Evolutionary conservation across 768 basidiomycete species (phyloP).

Genomic region (Termitomyces sp.): DNA sequence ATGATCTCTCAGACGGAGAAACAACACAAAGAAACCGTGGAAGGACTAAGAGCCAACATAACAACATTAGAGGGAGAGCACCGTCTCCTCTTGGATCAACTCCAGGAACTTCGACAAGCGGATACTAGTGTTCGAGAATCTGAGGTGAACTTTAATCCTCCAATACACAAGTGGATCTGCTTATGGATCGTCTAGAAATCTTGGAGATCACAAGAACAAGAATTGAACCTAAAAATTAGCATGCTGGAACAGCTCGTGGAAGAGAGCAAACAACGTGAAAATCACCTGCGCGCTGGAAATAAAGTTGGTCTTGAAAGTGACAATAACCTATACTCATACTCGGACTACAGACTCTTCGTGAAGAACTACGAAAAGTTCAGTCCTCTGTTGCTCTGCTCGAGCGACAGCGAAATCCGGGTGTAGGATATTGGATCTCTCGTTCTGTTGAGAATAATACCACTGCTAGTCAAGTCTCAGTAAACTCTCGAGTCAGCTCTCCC

Average conservation of each 20-base stretch:
- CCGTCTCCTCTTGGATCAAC: slow-evolving; percentile 41
- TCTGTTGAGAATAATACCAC: slow-evolving; percentile 34
- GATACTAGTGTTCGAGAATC: slow-evolving; percentile 45
- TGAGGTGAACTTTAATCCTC: slow-evolving; percentile 48
- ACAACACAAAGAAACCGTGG: slow-evolving; percentile 46
- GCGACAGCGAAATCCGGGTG: slow-evolving; percentile 86
- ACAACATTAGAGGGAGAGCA: slow-evolving; percentile 43
- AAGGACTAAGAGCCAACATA: slow-evolving; percentile 49
- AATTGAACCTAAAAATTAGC: slow-evolving; percentile 41
- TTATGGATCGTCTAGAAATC: slow-evolving; percentile 21
- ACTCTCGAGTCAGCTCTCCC: slow-evolving; percentile 30
- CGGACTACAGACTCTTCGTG: slow-evolving; percentile 66
- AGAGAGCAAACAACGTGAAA: slow-evolving; percentile 65
- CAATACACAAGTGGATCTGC: not conserved
- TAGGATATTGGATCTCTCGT: slow-evolving; percentile 81
- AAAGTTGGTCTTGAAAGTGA: slow-evolving; percentile 48
- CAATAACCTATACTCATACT: not conserved
- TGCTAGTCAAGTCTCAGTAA: slow-evolving; percentile 30
- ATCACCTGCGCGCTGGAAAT: slow-evolving; percentile 66
- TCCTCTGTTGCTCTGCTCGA: slow-evolving; percentile 88
- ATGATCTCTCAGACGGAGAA: slow-evolving; percentile 54
- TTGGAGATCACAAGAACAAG: slow-evolving; percentile 33
- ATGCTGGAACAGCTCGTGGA: slow-evolving; percentile 64
- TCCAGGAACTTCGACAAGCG: slow-evolving; percentile 49
- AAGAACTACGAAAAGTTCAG: slow-evolving; percentile 94